Percentiles rank a stretch among this genome's conserved stretches.
phyloP scores from a whole-genome alignment of 306 rosid genomes.

The Cucurbita maxima region DNA sequence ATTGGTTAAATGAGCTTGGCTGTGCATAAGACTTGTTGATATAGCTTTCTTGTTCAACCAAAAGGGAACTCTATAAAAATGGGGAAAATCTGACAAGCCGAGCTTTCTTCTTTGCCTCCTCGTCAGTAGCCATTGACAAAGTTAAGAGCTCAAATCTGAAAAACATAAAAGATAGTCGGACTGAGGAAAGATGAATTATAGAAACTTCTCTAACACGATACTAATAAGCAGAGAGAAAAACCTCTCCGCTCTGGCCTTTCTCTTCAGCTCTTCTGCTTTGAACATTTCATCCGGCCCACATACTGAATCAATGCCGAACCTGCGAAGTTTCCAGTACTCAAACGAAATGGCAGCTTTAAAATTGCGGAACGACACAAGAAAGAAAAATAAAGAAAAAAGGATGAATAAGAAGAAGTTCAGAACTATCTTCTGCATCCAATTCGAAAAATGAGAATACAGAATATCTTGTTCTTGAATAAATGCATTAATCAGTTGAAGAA shows the following conservation, averaged over 20 bases:
- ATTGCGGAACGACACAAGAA: neutral
- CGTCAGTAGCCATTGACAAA: slow-evolving; percentile 37
- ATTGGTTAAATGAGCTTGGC: neutral
- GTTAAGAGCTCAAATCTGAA: slow-evolving; percentile 57
- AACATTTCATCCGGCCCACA: slow-evolving; percentile 31
- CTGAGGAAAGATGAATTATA: neutral
- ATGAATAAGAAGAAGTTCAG: neutral
- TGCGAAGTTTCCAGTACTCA: slow-evolving; percentile 5
- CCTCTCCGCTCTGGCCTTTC: slow-evolving; percentile 92
- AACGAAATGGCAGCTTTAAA: neutral
- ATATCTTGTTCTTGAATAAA: neutral
- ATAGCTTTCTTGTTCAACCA: slow-evolving; percentile 49
- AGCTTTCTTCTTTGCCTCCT: slow-evolving; percentile 76
- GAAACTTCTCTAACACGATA: neutral
- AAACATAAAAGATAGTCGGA: neutral
- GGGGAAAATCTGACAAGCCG: slow-evolving; percentile 61
- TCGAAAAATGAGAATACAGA: neutral
- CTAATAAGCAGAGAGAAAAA: slow-evolving; percentile 6
- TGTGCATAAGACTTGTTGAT: neutral
- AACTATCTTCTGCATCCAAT: neutral
- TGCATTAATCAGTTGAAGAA: neutral
- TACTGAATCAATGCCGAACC: slow-evolving; percentile 45
- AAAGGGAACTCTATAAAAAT: slow-evolving; percentile 24
- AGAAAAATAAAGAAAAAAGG: neutral
- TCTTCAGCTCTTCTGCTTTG: slow-evolving; percentile 51